Conservation (phyloP, 1,139 yeast genomes). For the Yamadazyma spencermartinsiae region DNA sequence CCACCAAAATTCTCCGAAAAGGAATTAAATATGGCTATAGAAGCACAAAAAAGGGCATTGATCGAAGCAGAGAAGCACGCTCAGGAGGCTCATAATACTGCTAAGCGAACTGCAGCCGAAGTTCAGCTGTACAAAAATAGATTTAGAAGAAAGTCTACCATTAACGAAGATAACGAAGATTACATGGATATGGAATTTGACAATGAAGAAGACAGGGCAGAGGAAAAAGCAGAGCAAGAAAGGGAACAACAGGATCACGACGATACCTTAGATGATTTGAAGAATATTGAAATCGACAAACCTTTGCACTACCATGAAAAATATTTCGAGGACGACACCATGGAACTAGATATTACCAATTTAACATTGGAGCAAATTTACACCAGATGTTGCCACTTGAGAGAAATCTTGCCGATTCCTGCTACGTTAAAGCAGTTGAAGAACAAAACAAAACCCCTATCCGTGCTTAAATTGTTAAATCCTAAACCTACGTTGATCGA, state of each 20-base stretch:
- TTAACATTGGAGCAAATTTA: constrained; percentile 71
- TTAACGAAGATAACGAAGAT: constrained; percentile 20
- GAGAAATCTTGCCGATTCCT: constrained; percentile 91
- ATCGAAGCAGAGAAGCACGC: constrained; percentile 71
- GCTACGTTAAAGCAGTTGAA: constrained; percentile 85
- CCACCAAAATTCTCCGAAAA: constrained; percentile 44
- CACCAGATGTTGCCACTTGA: constrained; percentile 87
- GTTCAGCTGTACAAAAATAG: constrained; percentile 43
- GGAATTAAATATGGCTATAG: constrained; percentile 56
- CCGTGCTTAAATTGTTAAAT: constrained; percentile 74
- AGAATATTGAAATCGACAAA: constrained; percentile 42
- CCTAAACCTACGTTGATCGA: constrained; percentile 92
- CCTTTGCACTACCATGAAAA: constrained; percentile 72
- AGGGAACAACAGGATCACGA: constrained; percentile 23
- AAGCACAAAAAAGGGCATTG: constrained; percentile 53
- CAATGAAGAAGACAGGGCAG: constrained; percentile 11
- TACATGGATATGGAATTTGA: constrained; percentile 15
- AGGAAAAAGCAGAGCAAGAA: constrained; percentile 18
- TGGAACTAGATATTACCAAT: constrained; percentile 15
- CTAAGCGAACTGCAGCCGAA: constrained; percentile 66
- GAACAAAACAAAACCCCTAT: constrained; percentile 72
- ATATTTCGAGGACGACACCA: constrained; percentile 43
- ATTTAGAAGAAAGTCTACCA: constrained; percentile 8
- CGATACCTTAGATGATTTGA: constrained; percentile 15
- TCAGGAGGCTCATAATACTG: constrained; percentile 71